These are phyloP conservation scores for Pseudocercospora macadamiae DNA, from an alignment of 2,329 filamentous ascomycete genomes.

Conservation along the genomic window DNA sequence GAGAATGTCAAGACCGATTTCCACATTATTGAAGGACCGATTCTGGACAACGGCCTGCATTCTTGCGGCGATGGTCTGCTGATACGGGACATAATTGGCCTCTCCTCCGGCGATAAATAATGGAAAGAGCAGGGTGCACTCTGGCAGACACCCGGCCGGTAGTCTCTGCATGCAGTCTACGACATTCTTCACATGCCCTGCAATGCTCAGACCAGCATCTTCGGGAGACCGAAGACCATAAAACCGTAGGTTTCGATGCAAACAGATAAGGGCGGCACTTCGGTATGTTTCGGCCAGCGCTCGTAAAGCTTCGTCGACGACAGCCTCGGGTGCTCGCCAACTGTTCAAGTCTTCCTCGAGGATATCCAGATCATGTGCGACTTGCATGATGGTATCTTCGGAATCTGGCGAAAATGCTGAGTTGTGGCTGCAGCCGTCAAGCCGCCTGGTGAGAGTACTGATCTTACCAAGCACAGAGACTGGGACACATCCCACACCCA, in stretches of 20 bases:
- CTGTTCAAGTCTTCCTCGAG: neutral
- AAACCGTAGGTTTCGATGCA: neutral
- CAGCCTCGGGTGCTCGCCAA: neutral
- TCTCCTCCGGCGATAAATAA: slow-evolving; percentile 11
- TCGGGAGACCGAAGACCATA: neutral
- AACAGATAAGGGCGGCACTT: slow-evolving; percentile 7
- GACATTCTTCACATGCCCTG: neutral
- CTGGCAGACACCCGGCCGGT: slow-evolving; percentile 5
- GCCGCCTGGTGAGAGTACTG: neutral
- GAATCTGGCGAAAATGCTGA: neutral
- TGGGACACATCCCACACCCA: slow-evolving; percentile 7
- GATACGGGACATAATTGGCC: neutral
- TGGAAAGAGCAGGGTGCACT: slow-evolving; percentile 11
- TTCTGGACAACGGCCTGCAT: neutral
- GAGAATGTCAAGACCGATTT: slow-evolving; percentile 2
- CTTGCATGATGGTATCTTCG: neutral
- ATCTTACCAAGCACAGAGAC: slow-evolving; percentile 2
- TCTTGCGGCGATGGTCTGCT: neutral
- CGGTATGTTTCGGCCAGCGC: slow-evolving; percentile 11
- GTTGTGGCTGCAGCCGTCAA: neutral
- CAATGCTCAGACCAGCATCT: neutral
- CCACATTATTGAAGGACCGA: slow-evolving; percentile 7
- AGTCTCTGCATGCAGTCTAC: neutral
- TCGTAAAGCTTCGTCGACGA: neutral
- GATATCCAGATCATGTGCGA: no score